These are phyloP conservation scores for Oxyria digyna DNA, from an alignment of 148 eudicot species.

Conservation along the genomic window DNA sequence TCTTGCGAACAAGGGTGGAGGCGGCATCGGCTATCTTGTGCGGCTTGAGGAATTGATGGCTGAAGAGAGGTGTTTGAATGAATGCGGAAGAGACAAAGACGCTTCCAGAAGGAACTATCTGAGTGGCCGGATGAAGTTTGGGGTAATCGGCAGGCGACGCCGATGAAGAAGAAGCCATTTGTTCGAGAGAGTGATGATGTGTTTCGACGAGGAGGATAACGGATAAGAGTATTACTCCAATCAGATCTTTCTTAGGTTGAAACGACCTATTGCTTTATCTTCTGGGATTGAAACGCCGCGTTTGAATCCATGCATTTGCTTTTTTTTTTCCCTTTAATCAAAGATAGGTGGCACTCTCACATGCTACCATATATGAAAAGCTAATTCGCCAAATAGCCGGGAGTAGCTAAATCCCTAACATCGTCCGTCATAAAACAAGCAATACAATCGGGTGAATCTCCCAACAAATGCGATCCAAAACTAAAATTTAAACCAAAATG, in stretches of 20 bases:
- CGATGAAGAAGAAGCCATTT: conserved; percentile 4
- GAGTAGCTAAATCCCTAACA: no score
- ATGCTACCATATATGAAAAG: no score
- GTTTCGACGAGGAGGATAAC: background rate
- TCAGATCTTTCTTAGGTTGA: background rate
- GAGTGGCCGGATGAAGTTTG: background rate
- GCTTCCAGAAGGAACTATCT: background rate
- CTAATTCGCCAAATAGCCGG: no score
- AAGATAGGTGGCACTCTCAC: no score
- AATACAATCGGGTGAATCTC: no score
- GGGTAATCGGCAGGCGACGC: background rate
- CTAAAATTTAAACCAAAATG: no score
- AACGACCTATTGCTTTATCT: background rate
- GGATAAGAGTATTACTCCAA: conserved; percentile 1
- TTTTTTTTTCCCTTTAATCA: no score
- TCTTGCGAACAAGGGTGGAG: conserved; percentile 16
- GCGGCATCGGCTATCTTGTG: conserved; percentile 11
- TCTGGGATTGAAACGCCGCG: background rate
- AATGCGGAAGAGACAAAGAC: conserved; percentile 14
- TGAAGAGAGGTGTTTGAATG: conserved; percentile 18
- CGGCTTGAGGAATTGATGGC: conserved; percentile 25
- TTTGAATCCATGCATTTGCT: background rate
- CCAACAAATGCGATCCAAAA: no score
- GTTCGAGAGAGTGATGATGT: background rate
- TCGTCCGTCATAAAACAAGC: no score